phyloP scores from a whole-genome alignment of 2,329 filamentous ascomycete genomes.

The Ceratocystis smalleyi region DNA sequence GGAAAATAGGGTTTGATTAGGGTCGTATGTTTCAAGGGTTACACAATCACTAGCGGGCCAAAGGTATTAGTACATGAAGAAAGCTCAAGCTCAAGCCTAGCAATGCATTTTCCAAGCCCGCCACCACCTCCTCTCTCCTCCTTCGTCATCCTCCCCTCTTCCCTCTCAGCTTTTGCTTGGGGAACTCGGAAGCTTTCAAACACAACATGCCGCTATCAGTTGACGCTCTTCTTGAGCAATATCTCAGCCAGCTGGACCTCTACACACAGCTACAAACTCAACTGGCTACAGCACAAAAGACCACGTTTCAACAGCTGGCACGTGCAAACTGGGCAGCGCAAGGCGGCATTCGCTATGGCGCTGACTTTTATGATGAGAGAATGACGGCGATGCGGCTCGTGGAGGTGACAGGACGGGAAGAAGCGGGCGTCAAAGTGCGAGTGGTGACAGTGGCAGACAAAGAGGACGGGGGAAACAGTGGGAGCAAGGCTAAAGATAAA shows the following conservation, averaged over 20 bases:
- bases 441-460: slow-evolving; percentile 13
- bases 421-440: slow-evolving; percentile 7
- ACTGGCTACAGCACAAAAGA: slow-evolving; percentile 38
- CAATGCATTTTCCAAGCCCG: not conserved
- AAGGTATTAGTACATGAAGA: not conserved
- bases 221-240: slow-evolving; percentile 48
- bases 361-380: slow-evolving; percentile 55
- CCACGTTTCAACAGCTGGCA: slow-evolving; percentile 46
- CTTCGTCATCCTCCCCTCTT: not conserved
- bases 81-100: not conserved
- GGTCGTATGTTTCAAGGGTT: not conserved
- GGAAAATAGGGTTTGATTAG: not conserved
- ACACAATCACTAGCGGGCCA: not conserved
- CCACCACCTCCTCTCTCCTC: not conserved
- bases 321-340: slow-evolving; percentile 60
- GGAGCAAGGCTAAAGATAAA: not conserved
- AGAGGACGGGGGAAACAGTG: slow-evolving; percentile 13
- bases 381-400: slow-evolving; percentile 47
- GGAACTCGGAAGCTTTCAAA: not conserved
- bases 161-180: not conserved
- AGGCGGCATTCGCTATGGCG: slow-evolving; percentile 48
- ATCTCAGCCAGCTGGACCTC: slow-evolving; percentile 49
- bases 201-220: slow-evolving; percentile 27
- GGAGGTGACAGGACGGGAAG: slow-evolving; percentile 12
- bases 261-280: slow-evolving; percentile 45